phyloP scores from a whole-genome alignment of 1,139 yeast species.

The Pichia kudriavzevii region DNA sequence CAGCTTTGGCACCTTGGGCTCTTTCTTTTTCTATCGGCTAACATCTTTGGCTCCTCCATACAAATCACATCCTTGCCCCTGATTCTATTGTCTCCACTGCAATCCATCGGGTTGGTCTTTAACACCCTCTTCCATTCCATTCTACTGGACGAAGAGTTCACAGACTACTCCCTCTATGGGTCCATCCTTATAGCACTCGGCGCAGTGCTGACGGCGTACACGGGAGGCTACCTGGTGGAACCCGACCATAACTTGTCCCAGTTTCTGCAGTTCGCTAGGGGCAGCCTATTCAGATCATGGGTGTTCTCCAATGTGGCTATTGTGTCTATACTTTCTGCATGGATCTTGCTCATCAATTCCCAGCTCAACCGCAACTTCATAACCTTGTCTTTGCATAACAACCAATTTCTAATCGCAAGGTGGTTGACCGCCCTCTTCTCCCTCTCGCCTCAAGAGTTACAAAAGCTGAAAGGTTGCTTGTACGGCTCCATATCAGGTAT shows the following conservation, averaged over 20 bases:
- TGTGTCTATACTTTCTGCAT: conserved; percentile 23
- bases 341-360: conserved; percentile 20
- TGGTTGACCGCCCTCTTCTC: not conserved
- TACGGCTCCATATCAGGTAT: conserved; percentile 73
- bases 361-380: conserved; percentile 3
- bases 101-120: conserved; percentile 81
- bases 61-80: conserved; percentile 82
- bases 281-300: conserved; percentile 41
- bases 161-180: conserved; percentile 50
- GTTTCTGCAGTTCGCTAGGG: conserved; percentile 35
- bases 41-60: conserved; percentile 72
- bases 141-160: conserved; percentile 62
- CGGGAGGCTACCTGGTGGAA: conserved; percentile 49
- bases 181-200: conserved; percentile 66
- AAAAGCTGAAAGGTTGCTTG: conserved; percentile 39
- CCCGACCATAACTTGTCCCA: conserved; percentile 44
- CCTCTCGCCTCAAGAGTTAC: conserved; percentile 12
- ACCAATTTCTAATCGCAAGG: not conserved
- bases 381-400: not conserved
- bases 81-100: conserved; percentile 73
- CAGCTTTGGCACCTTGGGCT: conserved; percentile 76
- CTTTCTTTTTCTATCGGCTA: conserved; percentile 60
- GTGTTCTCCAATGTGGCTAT: conserved; percentile 29
- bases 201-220: conserved; percentile 73
- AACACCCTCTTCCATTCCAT: conserved; percentile 70